Percentiles rank a stretch among this genome's conserved stretches.
Conservation (phyloP, 805 yeast species). For the Starmerella geochares region DNA sequence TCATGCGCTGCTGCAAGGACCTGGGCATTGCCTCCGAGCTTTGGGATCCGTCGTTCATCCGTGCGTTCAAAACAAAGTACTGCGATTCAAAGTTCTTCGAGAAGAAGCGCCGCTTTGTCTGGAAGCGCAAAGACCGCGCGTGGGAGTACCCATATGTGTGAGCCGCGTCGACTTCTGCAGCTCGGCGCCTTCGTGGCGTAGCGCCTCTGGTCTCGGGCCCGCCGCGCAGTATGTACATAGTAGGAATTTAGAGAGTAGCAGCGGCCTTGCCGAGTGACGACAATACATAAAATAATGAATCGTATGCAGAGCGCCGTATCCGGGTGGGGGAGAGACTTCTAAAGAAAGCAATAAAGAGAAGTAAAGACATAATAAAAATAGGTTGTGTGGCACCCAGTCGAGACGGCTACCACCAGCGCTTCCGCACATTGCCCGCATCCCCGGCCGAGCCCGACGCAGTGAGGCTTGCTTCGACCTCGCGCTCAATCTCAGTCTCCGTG, state of each 20-base stretch:
- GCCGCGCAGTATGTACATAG: no score
- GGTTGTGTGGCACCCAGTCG: no score
- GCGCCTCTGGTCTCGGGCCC: no score
- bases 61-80: slow-evolving; percentile 48
- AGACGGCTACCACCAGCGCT: slow-evolving; percentile 13
- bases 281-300: no score
- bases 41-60: slow-evolving; percentile 92
- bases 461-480: slow-evolving; percentile 14
- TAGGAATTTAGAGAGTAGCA: neutral
- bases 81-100: slow-evolving; percentile 83
- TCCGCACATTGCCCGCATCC: neutral
- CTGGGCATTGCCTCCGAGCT: slow-evolving; percentile 91
- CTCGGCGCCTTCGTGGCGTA: no score
- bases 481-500: slow-evolving; percentile 19
- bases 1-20: slow-evolving; percentile 97
- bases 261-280: neutral
- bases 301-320: no score
- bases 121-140: slow-evolving; percentile 77
- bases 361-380: no score
- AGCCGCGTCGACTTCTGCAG: no score
- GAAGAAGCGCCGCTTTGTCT: slow-evolving; percentile 63
- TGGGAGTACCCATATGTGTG: slow-evolving; percentile 71
- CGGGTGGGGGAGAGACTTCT: no score
- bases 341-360: no score
- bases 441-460: neutral